These are phyloP conservation scores for Chalciporus piperatoides DNA, from an alignment of 1,284 basidiomycete genomes.

Conservation along the genomic window DNA sequence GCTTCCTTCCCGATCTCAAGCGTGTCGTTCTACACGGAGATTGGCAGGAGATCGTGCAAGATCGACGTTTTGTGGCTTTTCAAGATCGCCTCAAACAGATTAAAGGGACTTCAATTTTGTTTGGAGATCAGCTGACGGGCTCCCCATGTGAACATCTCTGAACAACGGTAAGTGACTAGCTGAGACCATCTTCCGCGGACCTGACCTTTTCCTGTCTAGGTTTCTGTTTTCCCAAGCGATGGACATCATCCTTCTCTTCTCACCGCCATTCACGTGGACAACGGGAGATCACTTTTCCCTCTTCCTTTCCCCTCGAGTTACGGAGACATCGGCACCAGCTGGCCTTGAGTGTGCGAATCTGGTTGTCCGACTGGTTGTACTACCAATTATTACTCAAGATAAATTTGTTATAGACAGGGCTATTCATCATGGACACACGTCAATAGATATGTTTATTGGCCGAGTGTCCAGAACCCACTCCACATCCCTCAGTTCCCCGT, in stretches of 20 bases:
- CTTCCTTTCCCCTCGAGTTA: background rate
- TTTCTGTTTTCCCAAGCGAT: background rate
- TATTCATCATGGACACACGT: background rate
- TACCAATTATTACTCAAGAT: background rate
- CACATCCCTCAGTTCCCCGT: background rate
- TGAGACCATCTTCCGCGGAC: background rate
- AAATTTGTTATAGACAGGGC: background rate
- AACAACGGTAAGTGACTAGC: slow-evolving; percentile 14
- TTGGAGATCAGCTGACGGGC: slow-evolving; percentile 11
- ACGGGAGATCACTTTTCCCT: background rate
- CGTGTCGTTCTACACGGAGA: slow-evolving; percentile 47
- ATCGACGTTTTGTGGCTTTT: slow-evolving; percentile 32
- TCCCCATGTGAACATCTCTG: slow-evolving; percentile 21
- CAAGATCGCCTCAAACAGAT: slow-evolving; percentile 15
- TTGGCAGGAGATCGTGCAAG: slow-evolving; percentile 39
- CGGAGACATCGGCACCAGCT: background rate
- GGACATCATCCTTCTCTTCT: background rate
- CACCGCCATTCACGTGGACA: background rate
- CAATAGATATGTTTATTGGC: background rate
- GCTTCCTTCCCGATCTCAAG: slow-evolving; percentile 39
- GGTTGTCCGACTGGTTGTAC: background rate
- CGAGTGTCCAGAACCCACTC: background rate
- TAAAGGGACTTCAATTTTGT: slow-evolving; percentile 22
- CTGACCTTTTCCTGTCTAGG: background rate
- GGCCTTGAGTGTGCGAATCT: background rate